Conservation (phyloP, 2,329 filamentous ascomycete species). For the Penicillium sp. region DNA sequence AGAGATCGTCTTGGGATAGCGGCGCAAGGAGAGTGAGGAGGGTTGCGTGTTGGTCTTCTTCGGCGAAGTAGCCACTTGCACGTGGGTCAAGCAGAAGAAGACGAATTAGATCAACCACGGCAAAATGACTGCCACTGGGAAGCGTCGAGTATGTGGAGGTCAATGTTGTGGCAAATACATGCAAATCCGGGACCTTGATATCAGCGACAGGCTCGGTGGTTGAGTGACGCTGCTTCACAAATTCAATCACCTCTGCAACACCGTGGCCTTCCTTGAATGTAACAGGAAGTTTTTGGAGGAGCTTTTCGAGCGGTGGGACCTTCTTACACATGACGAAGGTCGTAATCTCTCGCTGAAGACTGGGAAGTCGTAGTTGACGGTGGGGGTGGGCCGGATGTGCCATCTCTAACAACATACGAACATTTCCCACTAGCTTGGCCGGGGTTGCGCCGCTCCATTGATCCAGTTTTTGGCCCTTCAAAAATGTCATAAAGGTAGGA, state of each 20-base stretch:
- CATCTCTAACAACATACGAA: conserved; percentile 71
- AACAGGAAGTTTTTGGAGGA: conserved; percentile 72
- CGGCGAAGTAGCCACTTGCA: conserved; percentile 77
- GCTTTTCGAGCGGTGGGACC: conserved; percentile 76
- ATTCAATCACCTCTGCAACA: conserved; percentile 65
- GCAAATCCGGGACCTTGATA: conserved; percentile 68
- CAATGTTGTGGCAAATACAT: conserved; percentile 62
- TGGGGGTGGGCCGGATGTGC: conserved; percentile 76
- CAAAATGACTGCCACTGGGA: conserved; percentile 67
- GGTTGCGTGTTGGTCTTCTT: conserved; percentile 66
- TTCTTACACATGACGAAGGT: conserved; percentile 75
- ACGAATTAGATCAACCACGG: conserved; percentile 80
- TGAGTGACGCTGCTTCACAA: conserved; percentile 60
- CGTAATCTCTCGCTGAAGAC: conserved; percentile 61
- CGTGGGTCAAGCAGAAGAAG: conserved; percentile 73
- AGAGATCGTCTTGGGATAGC: conserved; percentile 51
- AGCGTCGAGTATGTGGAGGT: conserved; percentile 55
- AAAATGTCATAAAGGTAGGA: conserved; percentile 84
- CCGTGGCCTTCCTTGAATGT: conserved; percentile 55
- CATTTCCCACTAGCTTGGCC: conserved; percentile 64
- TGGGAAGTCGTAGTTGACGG: conserved; percentile 66
- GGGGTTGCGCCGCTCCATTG: conserved; percentile 78
- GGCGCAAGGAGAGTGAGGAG: conserved; percentile 55
- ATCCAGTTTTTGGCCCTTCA: conserved; percentile 71
- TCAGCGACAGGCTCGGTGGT: conserved; percentile 58